These are phyloP conservation scores for Chlorencoelia australis DNA, from an alignment of 2,329 filamentous ascomycete genomes.

Conservation along the genomic window DNA sequence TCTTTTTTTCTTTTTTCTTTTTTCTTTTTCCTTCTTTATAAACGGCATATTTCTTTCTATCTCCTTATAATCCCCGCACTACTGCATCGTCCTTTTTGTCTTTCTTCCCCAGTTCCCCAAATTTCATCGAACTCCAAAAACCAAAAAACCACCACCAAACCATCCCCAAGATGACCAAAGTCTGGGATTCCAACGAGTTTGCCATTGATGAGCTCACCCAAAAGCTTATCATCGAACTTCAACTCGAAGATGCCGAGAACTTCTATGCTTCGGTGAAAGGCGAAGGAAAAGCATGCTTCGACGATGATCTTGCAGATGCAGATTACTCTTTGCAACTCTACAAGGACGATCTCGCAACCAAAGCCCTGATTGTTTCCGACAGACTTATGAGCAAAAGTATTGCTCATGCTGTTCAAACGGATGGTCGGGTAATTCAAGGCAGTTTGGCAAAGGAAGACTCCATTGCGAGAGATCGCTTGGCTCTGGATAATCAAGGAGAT, in stretches of 20 bases:
- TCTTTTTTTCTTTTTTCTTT: no score
- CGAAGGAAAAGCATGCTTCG: constrained; percentile 7
- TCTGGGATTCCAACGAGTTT: no score
- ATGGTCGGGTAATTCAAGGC: constrained; percentile 11
- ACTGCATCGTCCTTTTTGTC: no score
- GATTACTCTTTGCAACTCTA: constrained; percentile 10
- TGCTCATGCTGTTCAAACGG: constrained; percentile 13
- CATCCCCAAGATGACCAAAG: no score
- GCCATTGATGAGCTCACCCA: constrained; percentile 14
- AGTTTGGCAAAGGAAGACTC: constrained; percentile 9
- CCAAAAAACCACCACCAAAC: no score
- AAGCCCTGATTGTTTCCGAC: constrained; percentile 8
- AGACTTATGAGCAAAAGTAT: constrained; percentile 18
- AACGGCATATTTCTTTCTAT: no score
- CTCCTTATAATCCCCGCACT: no score
- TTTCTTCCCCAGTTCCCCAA: no score
- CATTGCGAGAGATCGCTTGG: constrained; percentile 10
- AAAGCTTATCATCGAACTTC: constrained; percentile 17
- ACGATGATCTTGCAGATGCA: constrained; percentile 12
- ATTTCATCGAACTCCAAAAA: no score
- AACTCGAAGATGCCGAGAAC: constrained; percentile 14
- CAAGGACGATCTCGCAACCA: constrained; percentile 10
- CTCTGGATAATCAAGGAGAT: constrained; percentile 10
- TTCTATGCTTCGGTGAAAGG: constrained; percentile 2
- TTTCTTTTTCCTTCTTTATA: no score